Evolutionary conservation across 1,139 yeast genomes (phyloP).

Genomic region (Diutina pseudorugosa): DNA sequence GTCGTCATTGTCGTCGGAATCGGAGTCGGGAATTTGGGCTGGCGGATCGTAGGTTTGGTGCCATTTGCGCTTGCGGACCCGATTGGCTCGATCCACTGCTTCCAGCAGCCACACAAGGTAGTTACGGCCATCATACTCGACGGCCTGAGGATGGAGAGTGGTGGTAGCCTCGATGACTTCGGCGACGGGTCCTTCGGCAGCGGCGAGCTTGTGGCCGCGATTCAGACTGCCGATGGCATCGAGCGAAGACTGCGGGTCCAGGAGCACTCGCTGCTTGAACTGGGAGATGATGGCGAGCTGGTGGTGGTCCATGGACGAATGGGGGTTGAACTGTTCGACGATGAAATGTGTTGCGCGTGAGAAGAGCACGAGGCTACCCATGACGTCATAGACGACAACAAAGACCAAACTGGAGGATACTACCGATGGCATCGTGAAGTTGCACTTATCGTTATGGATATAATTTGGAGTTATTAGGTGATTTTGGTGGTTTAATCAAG

Average conservation of each 20-base stretch:
- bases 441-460: no score
- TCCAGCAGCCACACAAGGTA: slow-evolving; percentile 29
- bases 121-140: slow-evolving; percentile 30
- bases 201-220: slow-evolving; percentile 24
- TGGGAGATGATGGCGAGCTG: slow-evolving; percentile 28
- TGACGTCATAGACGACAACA: no score
- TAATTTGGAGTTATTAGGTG: no score
- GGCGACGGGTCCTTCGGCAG: slow-evolving; percentile 8
- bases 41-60: slow-evolving; percentile 14
- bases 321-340: no score
- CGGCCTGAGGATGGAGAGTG: slow-evolving; percentile 21
- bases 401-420: no score
- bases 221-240: slow-evolving; percentile 12
- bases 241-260: slow-evolving; percentile 8
- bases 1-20: slow-evolving; percentile 17
- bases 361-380: no score
- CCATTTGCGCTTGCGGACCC: slow-evolving; percentile 27
- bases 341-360: no score
- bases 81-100: slow-evolving; percentile 17
- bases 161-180: slow-evolving; percentile 9
- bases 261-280: slow-evolving; percentile 27
- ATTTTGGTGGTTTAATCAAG: no score
- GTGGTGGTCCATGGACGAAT: slow-evolving; percentile 22
- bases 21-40: slow-evolving; percentile 8
- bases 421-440: no score